Evolutionary conservation across 2,329 filamentous ascomycete species (phyloP), one percentile per base, ranked within the genome.

Genomic region (Penicillium sp.): DNA sequence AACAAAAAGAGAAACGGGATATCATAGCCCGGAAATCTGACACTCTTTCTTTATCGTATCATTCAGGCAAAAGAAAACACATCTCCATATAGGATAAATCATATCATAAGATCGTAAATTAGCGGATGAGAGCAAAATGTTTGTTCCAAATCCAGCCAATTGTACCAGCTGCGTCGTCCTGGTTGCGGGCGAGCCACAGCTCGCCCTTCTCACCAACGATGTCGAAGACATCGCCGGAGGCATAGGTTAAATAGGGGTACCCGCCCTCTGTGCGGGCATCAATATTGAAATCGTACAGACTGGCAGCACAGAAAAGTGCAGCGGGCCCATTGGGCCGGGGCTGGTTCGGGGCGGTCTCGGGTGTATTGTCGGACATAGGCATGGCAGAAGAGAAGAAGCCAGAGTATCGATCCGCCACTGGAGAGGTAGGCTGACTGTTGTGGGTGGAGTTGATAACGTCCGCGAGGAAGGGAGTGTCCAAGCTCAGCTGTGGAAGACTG

Each of bases 81-180:
- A 22, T 27, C 27, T 31, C 14, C 32, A 22, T 10, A 36, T 38
- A 45, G 11, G 39, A 29, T 29, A 18, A 16, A 49, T 38, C 42
- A n/a, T 16, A 49, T 38, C 42, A n/a, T 16, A 29, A 31, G 5
- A 13, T 27, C 8, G 34, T 27, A 14, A n/a, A 38, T 42, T 61
- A 54, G 14, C 64, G 65, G 18, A 84, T 68, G 50, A 79, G 80
- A 40, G 88, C 88, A 79, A 99, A 99, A 77, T 99, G 94, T 74
- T 97, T 97, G 67, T 92, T 96, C 94, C 94, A 99, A 67, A 99
- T 96, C 94, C 94, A 99, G 48, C 94, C 94, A 32, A 97, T 87
- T 60, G 86, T 82, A 60, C 88, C 83, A 10, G 79, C 81, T 1
- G 85, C 78, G 72, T 99, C 94, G 68, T 99, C 94, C 75, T 99